A percentile compares a stretch with the other conserved stretches of the same genome.
These are phyloP conservation scores for Schizochytrium sp. DNA, from an alignment of 108 stramenopile species.

Conservation along the genomic window DNA sequence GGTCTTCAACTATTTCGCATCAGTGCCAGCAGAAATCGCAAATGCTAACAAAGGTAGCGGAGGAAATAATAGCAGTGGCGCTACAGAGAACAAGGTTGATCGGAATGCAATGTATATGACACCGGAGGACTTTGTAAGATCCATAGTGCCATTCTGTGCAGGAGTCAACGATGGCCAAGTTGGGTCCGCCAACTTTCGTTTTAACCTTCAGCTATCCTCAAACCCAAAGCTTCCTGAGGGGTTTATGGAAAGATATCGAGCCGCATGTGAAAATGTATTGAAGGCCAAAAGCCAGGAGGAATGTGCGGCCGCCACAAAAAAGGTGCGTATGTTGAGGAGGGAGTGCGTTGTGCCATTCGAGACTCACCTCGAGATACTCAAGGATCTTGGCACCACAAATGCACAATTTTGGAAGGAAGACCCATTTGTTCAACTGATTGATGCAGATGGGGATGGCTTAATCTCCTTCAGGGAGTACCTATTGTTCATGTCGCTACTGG, in stretches of 20 bases:
- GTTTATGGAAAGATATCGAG: not conserved
- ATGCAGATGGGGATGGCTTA: conserved; percentile 34
- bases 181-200: conserved; percentile 50
- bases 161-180: conserved; percentile 10
- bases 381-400: conserved; percentile 8
- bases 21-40: conserved; percentile 23
- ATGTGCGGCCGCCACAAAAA: not conserved
- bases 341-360: conserved; percentile 39
- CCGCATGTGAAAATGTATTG: conserved; percentile 1
- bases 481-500: conserved; percentile 33
- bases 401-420: conserved; percentile 17
- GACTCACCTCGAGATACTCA: not conserved
- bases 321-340: not conserved
- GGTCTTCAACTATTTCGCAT: conserved; percentile 56
- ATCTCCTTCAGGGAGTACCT: conserved; percentile 50
- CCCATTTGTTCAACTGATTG: conserved; percentile 24
- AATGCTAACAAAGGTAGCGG: not conserved
- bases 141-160: conserved; percentile 9
- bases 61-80: not conserved
- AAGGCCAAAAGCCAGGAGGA: not conserved
- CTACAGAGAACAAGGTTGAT: not conserved
- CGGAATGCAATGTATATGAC: conserved; percentile 51
- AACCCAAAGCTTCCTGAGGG: not conserved
- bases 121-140: conserved; percentile 56
- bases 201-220: conserved; percentile 4